Percentiles rank a stretch among this genome's conserved stretches.
phyloP scores from a whole-genome alignment of 352 stramenopile genomes.

The Nothophytophthora sp. region DNA sequence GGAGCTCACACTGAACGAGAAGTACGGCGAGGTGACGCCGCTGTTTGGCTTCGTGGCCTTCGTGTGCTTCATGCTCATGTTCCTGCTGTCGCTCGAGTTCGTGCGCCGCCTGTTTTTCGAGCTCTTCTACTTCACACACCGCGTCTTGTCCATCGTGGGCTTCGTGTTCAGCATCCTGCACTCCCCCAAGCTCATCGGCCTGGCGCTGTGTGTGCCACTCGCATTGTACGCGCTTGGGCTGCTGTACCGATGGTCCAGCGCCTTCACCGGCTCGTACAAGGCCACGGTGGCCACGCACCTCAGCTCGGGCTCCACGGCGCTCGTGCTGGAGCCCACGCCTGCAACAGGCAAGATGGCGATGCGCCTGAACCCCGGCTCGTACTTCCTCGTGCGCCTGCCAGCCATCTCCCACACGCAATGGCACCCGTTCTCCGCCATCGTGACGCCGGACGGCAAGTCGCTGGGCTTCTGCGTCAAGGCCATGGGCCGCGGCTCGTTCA shows the following conservation, averaged over 20 bases:
- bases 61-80: constrained; percentile 55
- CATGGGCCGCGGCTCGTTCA: constrained; percentile 78
- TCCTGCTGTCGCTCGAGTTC: constrained; percentile 52
- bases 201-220: constrained; percentile 63
- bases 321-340: constrained; percentile 50
- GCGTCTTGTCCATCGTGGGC: constrained; percentile 66
- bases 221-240: constrained; percentile 60
- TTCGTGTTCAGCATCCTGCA: constrained; percentile 83
- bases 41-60: constrained; percentile 69
- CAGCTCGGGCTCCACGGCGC: constrained; percentile 42
- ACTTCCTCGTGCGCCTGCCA: constrained; percentile 78
- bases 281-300: constrained; percentile 41
- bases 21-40: constrained; percentile 58
- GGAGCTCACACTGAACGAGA: constrained; percentile 34
- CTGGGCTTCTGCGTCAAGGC: constrained; percentile 86
- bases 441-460: constrained; percentile 82
- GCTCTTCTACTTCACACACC: constrained; percentile 79
- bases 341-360: constrained; percentile 66
- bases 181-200: constrained; percentile 48
- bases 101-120: constrained; percentile 74
- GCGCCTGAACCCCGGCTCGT: constrained; percentile 58
- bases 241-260: constrained; percentile 50
- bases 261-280: constrained; percentile 50
- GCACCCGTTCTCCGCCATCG: constrained; percentile 89
- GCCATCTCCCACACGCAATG: constrained; percentile 75